Evolutionary conservation across 2,329 filamentous ascomycete species (phyloP), one percentile per base, ranked within the genome.

Genomic region (Penicillium freii): DNA sequence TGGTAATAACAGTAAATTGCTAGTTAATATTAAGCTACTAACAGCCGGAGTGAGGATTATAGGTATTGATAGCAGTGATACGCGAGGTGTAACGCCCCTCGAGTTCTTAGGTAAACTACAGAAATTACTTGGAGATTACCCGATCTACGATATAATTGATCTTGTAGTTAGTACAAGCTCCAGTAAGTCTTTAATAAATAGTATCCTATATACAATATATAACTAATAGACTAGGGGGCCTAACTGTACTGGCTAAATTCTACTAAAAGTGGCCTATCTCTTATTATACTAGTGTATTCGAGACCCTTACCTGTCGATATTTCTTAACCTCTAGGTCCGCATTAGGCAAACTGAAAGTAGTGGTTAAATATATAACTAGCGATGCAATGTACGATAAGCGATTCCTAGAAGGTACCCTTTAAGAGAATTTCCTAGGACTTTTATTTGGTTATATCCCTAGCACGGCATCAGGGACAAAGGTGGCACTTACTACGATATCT

Each of bases 101-200:
- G 53, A 59, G 44, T 57, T 50, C n/a, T 8, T 59, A 21, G 29
- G 52, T 25, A 33, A 46, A 31, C n/a, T 59, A 40, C 50, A 59
- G 49, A 56, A 54, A 49, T 27, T 51, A 17, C 49, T 59, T 42
- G n/a, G 25, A 19, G 19, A 46, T 21, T 50, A 39, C 36, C 57
- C 53, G 13, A 39, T 59, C 29, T 45, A 56, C 27, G 53, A 59
- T 40, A 54, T 57, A 39, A 36, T 59, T 21, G 57, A 59, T 46
- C 47, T 59, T 42, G 43, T 39, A 39, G 5, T 44, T 47, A 45
- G 57, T 31, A 59, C 53, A 42, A 59, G 57, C 27, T 59, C 54
- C 1, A 38, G 49, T 51, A 15, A 51, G 36, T 40, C 25, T 42
- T 51, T n/a, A 10, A 51, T 31, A 2, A 31, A 21, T 40, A 51